Base-by-base conservation (phyloP, 2,329 filamentous ascomycete genomes). In the Cytospora chrysosperma region DNA sequence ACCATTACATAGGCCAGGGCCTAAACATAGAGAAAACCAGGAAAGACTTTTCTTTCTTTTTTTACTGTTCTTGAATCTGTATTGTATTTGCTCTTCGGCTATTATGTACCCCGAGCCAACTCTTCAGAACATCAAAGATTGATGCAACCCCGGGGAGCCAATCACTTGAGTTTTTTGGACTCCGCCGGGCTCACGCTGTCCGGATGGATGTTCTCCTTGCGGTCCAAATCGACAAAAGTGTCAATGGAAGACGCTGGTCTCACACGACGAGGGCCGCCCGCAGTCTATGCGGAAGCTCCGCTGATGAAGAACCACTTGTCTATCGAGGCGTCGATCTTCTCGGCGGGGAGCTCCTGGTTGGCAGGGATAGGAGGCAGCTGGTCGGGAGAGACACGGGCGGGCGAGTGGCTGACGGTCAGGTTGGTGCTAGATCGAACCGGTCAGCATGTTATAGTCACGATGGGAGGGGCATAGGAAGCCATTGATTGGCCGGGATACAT, bases 301-400 rank as follows among this genome's bases (percentile, higher is more conserved):
- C 93, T 97, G 81, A 99, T 99, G 88, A 98, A 99, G 90, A 99
- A 99, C 95, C 95, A 99, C 88, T 99, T 99, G 88, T 99, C 95
- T 76, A 98, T 97, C 80, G 89, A 96, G 76, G 88, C 86, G 76
- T 99, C 95, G 72, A 99, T 97, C 75, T 94, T 93, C 69, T 89
- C 94, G 66, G 95, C 88, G 62, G 85, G 77, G 64, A 96, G 83
- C 74, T 96, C 89, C 86, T 97, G 85, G 80, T 91, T 83, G 68
- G 85, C 75, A 66, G 93, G 92, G 70, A 99, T 88, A 75, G 87
- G 88, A 68, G 89, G 87, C 68, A 96, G 84, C 79, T 90, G 84
- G 74, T 84, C 82, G 68, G 86, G 78, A 68, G 87, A 82, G 73
- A 91, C 85, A 72, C 89, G 90, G 81, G 88, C 86, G 71, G 85